These are phyloP conservation scores for Raddia guianensis DNA, from an alignment of 176 grass and related monocot species.

Conservation along the genomic window DNA sequence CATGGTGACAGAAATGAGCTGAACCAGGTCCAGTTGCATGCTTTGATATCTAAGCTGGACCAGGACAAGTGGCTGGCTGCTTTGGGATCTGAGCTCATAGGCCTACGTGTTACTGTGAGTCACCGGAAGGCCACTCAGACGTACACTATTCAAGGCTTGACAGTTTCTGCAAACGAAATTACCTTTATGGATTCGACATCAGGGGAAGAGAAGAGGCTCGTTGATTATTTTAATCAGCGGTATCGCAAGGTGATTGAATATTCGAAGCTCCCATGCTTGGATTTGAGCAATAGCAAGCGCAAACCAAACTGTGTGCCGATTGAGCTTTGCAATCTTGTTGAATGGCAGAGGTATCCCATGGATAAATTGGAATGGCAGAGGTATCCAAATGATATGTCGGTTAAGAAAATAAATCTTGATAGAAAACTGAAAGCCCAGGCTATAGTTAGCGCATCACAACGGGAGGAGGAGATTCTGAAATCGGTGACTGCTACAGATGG, in stretches of 20 bases:
- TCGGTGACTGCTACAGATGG: conserved; percentile 47
- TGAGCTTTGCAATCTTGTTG: conserved; percentile 57
- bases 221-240: conserved; percentile 48
- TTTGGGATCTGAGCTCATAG: conserved; percentile 40
- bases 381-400: conserved; percentile 44
- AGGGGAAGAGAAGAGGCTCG: conserved; percentile 36
- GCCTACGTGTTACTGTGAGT: conserved; percentile 53
- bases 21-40: background rate
- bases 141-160: conserved; percentile 56
- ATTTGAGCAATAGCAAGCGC: conserved; percentile 64
- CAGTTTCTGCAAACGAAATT: conserved; percentile 42
- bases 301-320: conserved; percentile 57
- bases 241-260: conserved; percentile 45
- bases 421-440: background rate
- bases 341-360: conserved; percentile 47
- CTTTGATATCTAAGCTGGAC: conserved; percentile 30
- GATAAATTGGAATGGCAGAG: no score
- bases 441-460: conserved; percentile 14
- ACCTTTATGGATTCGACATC: conserved; percentile 54
- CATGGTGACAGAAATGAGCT: conserved; percentile 32
- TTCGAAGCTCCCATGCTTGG: conserved; percentile 59
- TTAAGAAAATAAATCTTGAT: background rate
- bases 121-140: conserved; percentile 54
- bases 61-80: background rate
- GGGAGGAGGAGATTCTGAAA: conserved; percentile 39